phyloP scores from a whole-genome alignment of 2,329 filamentous ascomycete species.

The Knufia fluminis region DNA sequence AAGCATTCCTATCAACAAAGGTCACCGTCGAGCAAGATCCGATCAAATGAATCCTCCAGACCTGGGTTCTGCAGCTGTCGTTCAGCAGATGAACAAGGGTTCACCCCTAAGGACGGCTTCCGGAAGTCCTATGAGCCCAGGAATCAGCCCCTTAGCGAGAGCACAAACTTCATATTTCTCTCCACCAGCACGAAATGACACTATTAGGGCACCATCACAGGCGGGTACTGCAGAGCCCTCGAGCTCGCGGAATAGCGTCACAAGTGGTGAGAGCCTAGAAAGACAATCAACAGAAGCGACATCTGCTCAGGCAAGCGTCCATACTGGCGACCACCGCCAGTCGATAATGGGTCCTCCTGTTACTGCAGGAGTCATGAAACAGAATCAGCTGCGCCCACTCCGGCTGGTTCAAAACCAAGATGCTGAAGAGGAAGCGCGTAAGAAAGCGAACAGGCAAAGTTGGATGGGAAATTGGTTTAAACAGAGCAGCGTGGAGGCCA shows the following conservation, averaged over 20 bases:
- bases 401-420: conserved; percentile 75
- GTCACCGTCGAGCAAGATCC: conserved; percentile 42
- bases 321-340: conserved; percentile 33
- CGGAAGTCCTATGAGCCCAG: conserved; percentile 45
- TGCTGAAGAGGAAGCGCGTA: conserved; percentile 34
- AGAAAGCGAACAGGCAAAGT: conserved; percentile 34
- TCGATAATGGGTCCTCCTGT: not conserved
- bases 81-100: conserved; percentile 84
- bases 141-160: conserved; percentile 48
- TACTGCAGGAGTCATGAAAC: conserved; percentile 44
- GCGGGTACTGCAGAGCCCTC: conserved; percentile 42
- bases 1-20: conserved; percentile 38
- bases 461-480: conserved; percentile 39
- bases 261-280: conserved; percentile 40
- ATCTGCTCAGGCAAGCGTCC: conserved; percentile 35
- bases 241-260: conserved; percentile 53
- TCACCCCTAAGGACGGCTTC: conserved; percentile 37
- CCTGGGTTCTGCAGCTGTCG: conserved; percentile 55
- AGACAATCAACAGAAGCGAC: conserved; percentile 40
- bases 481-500: conserved; percentile 13
- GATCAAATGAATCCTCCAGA: conserved; percentile 34
- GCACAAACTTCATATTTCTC: conserved; percentile 51
- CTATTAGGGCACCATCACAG: conserved; percentile 27
- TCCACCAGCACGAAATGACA: conserved; percentile 23
- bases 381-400: conserved; percentile 72